Conservation (phyloP, 192 early-diverging fungal species). For the Linnemannia elongata region DNA sequence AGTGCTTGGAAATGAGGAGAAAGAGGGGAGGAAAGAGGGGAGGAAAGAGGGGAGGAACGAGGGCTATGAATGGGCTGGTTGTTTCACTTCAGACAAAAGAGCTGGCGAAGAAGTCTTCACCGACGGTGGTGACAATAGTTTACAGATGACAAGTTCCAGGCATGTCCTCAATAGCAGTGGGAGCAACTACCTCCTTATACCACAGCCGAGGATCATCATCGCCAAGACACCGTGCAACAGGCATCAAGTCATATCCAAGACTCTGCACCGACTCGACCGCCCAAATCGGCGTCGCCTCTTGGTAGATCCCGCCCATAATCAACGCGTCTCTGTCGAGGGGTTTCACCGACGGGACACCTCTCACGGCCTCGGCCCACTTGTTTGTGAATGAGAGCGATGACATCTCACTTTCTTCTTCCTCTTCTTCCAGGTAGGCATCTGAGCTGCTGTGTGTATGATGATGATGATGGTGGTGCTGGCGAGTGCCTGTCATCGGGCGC, state of each 20-base stretch:
- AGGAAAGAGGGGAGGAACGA: no score
- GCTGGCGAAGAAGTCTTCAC: not conserved
- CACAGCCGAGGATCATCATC: slow-evolving; percentile 45
- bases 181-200: slow-evolving; percentile 41
- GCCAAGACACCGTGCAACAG: slow-evolving; percentile 40
- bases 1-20: not conserved
- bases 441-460: not conserved
- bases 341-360: slow-evolving; percentile 18
- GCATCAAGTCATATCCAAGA: slow-evolving; percentile 32
- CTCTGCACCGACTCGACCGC: slow-evolving; percentile 49
- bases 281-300: slow-evolving; percentile 49
- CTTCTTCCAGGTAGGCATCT: not conserved
- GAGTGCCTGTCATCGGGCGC: not conserved
- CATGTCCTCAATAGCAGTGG: slow-evolving; percentile 3
- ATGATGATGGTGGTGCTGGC: not conserved
- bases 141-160: slow-evolving; percentile 13
- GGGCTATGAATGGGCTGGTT: not conserved
- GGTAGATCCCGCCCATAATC: slow-evolving; percentile 44
- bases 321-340: slow-evolving; percentile 32
- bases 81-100: not conserved
- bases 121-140: not conserved
- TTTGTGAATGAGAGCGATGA: not conserved
- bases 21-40: no score
- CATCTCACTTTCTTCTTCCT: not conserved
- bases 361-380: slow-evolving; percentile 49